Evolutionary conservation across 1,139 yeast species (phyloP).

Genomic region (Meyerozyma guilliermondii): DNA sequence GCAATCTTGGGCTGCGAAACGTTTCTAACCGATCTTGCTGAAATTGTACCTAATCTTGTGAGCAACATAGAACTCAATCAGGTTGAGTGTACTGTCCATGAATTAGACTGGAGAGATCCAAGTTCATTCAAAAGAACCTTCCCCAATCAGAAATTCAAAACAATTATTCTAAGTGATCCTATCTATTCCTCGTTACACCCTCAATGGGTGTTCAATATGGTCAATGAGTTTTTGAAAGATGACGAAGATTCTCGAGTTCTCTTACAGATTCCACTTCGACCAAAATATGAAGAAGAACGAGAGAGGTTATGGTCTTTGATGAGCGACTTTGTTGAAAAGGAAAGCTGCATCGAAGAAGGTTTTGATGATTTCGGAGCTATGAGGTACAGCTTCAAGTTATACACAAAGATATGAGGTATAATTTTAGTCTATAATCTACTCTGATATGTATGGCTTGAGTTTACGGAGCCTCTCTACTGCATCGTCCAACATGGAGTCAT

Average conservation of each 20-base stretch:
- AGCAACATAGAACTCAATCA: slow-evolving; percentile 53
- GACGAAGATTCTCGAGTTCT: slow-evolving; percentile 41
- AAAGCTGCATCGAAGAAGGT: slow-evolving; percentile 49
- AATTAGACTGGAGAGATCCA: slow-evolving; percentile 77
- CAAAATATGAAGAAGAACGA: slow-evolving; percentile 62
- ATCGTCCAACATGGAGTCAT: slow-evolving; percentile 68
- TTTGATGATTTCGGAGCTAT: slow-evolving; percentile 83
- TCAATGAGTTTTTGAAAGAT: slow-evolving; percentile 38
- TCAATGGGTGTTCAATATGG: slow-evolving; percentile 56
- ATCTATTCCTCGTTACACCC: slow-evolving; percentile 85
- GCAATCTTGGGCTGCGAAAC: slow-evolving; percentile 47
- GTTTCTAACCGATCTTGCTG: slow-evolving; percentile 71
- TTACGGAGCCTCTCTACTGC: slow-evolving; percentile 73
- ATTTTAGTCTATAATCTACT: background rate
- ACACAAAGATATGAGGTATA: slow-evolving; percentile 2
- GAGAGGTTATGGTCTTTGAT: slow-evolving; percentile 53
- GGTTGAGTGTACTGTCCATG: slow-evolving; percentile 33
- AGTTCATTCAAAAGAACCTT: slow-evolving; percentile 23
- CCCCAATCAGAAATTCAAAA: slow-evolving; percentile 33
- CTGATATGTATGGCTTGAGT: slow-evolving; percentile 51
- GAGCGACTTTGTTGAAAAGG: slow-evolving; percentile 21
- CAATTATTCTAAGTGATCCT: slow-evolving; percentile 79
- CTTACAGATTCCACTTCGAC: slow-evolving; percentile 72
- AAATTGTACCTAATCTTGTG: slow-evolving; percentile 63
- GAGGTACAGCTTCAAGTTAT: slow-evolving; percentile 52